phyloP scores from a whole-genome alignment of 1,284 basidiomycete species.

The Microbotryum scabiosae region DNA sequence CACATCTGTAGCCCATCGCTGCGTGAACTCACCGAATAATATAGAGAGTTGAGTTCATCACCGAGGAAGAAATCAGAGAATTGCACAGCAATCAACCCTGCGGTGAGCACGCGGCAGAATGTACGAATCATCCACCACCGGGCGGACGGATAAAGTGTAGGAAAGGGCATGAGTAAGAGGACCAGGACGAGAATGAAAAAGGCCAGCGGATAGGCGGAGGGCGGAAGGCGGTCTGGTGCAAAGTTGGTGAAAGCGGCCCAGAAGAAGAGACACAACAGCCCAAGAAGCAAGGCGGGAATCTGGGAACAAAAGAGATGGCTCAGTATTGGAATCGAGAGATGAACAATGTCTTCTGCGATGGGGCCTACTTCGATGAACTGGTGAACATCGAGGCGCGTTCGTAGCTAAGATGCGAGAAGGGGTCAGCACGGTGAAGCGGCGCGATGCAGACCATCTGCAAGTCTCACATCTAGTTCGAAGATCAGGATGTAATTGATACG shows the following conservation, averaged over 20 bases:
- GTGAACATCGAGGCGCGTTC: slow-evolving; percentile 65
- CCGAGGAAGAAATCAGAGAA: slow-evolving; percentile 32
- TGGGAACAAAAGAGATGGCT: slow-evolving; percentile 37
- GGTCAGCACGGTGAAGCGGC: background rate
- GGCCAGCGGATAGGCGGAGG: slow-evolving; percentile 63
- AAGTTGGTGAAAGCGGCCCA: slow-evolving; percentile 29
- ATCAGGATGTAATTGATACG: slow-evolving; percentile 61
- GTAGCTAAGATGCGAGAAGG: slow-evolving; percentile 43
- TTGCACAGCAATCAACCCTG: slow-evolving; percentile 26
- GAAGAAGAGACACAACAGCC: slow-evolving; percentile 24
- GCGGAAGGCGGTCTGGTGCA: slow-evolving; percentile 34
- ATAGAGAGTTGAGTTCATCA: slow-evolving; percentile 27
- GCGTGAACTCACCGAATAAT: slow-evolving; percentile 13
- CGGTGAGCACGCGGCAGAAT: slow-evolving; percentile 18
- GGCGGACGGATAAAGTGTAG: slow-evolving; percentile 47
- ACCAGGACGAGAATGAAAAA: slow-evolving; percentile 63
- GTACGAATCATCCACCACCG: slow-evolving; percentile 28
- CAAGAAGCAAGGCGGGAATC: slow-evolving; percentile 43
- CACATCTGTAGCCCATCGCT: too few species aligned
- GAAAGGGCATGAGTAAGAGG: slow-evolving; percentile 68
- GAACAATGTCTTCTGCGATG: too few species aligned
- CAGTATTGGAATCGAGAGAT: too few species aligned
- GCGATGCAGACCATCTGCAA: too few species aligned
- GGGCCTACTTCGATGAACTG: slow-evolving; percentile 53
- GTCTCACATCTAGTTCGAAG: slow-evolving; percentile 45